Base-by-base conservation (phyloP, 2,329 filamentous ascomycete genomes). In the Alternaria sp. region DNA sequence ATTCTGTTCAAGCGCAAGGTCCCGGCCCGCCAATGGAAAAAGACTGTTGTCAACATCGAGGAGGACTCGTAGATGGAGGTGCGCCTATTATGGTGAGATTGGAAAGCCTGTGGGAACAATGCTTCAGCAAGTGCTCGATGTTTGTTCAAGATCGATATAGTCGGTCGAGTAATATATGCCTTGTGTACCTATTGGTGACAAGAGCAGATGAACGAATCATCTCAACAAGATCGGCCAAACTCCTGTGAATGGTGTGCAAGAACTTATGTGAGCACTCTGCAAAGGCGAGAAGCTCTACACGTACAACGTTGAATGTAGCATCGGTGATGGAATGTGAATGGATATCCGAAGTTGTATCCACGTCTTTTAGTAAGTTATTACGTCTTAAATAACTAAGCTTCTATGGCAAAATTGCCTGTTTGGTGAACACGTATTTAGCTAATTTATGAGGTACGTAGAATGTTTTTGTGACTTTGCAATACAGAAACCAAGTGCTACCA, bases 61-160 rank as follows among this genome's bases (percentile, higher is more conserved):
- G 88, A 88, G 70, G 86, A 90, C 75, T 85, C 89, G 81, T 90
- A 89, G 57, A 61, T 52, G 51, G 51, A 48, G n/a, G 47, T 5
- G 49, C 18, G 24, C 22, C 49, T 51, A 12, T 4, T 3, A 8
- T 24, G 14, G 16, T 16, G 49, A 4, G 24, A n/a, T 26, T 20
- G 1, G 12, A 2, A n/a, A 18, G 16, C 28, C 22, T 28, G 24
- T n/a, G 24, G 34, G 11, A 11, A 24, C 9, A 30, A 41, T 5
- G 3, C 36, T 18, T 26, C 14, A 4, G 20, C 5, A 4, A 9
- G 22, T 24, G 24, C 49, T 51, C 36, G 11, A 26, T 51, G 49
- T 22, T 24, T 30, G 36, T 38, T 51, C 36, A 30, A 24, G 7
- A 28, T 14, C n/a, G 22, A 41, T 20, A 24, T 51, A 30, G 49